Evolutionary conservation across 2,329 filamentous ascomycete species (phyloP).

Genomic region (Macrophomina pseudophaseolina): DNA sequence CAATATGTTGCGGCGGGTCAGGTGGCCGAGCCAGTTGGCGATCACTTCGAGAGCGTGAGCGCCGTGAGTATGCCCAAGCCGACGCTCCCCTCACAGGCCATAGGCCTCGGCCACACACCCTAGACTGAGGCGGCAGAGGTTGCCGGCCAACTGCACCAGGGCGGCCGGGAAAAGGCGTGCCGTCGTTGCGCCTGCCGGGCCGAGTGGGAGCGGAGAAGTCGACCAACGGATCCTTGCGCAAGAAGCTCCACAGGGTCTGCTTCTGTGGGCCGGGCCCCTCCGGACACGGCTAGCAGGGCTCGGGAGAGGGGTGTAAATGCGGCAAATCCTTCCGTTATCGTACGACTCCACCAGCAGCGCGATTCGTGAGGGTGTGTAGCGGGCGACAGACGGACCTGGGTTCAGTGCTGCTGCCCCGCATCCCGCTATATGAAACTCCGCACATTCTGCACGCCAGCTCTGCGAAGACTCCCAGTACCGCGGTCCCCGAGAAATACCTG

Average conservation of each 20-base stretch:
- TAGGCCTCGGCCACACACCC: too few relatives aligned
- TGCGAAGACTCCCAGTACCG: neutral
- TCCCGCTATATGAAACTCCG: constrained; percentile 8
- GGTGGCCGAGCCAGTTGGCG: too few relatives aligned
- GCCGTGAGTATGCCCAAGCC: too few relatives aligned
- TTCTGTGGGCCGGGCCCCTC: neutral
- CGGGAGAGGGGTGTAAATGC: neutral
- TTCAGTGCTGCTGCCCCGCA: neutral
- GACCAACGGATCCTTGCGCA: neutral
- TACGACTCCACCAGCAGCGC: neutral
- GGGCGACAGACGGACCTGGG: neutral
- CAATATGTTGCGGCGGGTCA: too few relatives aligned
- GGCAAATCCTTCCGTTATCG: constrained; percentile 9
- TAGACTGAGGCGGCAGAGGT: too few relatives aligned
- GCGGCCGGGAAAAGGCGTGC: too few relatives aligned
- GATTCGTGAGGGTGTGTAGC: neutral
- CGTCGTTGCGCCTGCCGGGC: neutral
- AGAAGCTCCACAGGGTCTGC: neutral
- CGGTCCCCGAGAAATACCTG: neutral
- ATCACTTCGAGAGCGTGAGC: too few relatives aligned
- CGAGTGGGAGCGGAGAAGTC: neutral
- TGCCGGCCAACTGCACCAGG: too few relatives aligned
- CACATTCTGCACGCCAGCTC: neutral
- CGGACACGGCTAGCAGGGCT: neutral
- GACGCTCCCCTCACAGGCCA: too few relatives aligned